phyloP scores from a whole-genome alignment of 352 stramenopile genomes.

The Elongisporangium anandrum region DNA sequence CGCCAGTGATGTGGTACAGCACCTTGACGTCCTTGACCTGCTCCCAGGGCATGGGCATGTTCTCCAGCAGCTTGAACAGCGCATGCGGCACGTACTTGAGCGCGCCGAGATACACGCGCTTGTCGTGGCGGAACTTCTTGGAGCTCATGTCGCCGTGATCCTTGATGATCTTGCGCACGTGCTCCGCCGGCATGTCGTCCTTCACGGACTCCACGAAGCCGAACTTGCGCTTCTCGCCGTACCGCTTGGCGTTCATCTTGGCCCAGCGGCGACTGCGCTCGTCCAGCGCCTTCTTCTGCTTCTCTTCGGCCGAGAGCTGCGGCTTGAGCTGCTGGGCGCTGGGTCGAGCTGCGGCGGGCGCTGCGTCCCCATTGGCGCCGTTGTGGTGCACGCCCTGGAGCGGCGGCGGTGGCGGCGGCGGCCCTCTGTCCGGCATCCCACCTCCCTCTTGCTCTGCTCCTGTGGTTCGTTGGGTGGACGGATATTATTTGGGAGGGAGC shows the following conservation, averaged over 20 bases:
- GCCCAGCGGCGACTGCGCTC: conserved; percentile 79
- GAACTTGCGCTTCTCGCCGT: conserved; percentile 93
- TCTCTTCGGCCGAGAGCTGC: conserved; percentile 41
- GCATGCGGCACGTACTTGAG: conserved; percentile 99
- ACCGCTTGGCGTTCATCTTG: conserved; percentile 93
- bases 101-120: conserved; percentile 98
- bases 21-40: conserved; percentile 99
- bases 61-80: conserved; percentile 99
- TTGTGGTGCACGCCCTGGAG: conserved; percentile 14
- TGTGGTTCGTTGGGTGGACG: conserved; percentile 6
- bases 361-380: conserved; percentile 8
- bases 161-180: conserved; percentile 99
- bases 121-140: conserved; percentile 99
- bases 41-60: conserved; percentile 99
- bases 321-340: conserved; percentile 9
- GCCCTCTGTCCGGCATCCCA: conserved; percentile 17
- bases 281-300: conserved; percentile 59
- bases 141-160: conserved; percentile 99
- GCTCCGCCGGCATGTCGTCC: conserved; percentile 93
- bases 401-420: conserved; percentile 17
- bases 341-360: background rate
- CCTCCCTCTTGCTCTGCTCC: conserved; percentile 2
- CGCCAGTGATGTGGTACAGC: conserved; percentile 99
- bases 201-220: conserved; percentile 91
- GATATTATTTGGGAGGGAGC: conserved; percentile 1